These are phyloP conservation scores for Rhizomucor miehei DNA, from an alignment of 371 early-diverging fungal species.

Conservation along the genomic window DNA sequence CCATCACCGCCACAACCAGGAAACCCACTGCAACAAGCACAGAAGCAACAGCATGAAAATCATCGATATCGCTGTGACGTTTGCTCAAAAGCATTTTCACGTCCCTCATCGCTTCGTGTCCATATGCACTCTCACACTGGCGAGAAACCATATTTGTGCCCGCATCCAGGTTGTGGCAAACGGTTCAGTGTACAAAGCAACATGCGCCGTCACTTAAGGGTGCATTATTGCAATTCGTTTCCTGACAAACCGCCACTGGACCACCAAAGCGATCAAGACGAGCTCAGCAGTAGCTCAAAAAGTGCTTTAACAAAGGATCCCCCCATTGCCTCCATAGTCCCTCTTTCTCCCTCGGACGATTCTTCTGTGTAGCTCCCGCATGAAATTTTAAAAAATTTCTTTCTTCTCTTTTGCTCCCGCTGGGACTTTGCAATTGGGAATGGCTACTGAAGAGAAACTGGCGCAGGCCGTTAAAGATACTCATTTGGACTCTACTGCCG, in stretches of 20 bases:
- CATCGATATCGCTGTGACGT: slow-evolving; percentile 33
- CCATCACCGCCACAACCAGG: neutral
- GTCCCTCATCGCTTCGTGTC: slow-evolving; percentile 54
- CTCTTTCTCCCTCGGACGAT: neutral
- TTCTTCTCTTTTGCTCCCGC: neutral
- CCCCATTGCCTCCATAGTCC: neutral
- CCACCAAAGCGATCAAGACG: no score
- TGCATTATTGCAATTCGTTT: slow-evolving; percentile 16
- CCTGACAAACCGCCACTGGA: neutral
- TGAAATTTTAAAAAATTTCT: neutral
- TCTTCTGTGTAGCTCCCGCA: neutral
- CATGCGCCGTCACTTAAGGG: slow-evolving; percentile 53
- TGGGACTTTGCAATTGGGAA: neutral
- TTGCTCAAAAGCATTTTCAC: slow-evolving; percentile 52
- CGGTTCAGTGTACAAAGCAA: slow-evolving; percentile 61
- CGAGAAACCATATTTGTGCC: slow-evolving; percentile 58
- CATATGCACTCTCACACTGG: slow-evolving; percentile 65
- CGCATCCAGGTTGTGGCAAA: slow-evolving; percentile 44
- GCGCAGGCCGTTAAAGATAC: neutral
- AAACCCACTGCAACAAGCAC: neutral
- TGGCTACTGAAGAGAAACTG: neutral
- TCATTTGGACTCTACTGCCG: neutral
- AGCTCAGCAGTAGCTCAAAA: neutral
- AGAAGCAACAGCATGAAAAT: neutral
- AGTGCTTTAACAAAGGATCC: neutral